phyloP scores from a whole-genome alignment of 2,329 filamentous ascomycete species.

The Colletotrichum gloeosporioides region DNA sequence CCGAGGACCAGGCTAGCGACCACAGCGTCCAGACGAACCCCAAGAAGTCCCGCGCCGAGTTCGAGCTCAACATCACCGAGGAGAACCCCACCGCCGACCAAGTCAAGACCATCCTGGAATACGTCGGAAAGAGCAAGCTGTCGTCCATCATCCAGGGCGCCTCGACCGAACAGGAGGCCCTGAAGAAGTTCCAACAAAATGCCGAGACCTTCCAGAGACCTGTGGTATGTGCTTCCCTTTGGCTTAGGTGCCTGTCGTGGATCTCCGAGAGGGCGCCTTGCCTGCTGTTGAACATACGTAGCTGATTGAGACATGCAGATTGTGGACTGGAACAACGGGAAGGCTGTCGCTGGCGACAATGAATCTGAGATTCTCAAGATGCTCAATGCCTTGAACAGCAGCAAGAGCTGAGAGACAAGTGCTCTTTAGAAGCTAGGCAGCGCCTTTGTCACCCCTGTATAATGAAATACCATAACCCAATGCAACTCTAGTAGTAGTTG shows the following conservation, averaged over 20 bases:
- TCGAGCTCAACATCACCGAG: constrained; percentile 87
- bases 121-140: constrained; percentile 71
- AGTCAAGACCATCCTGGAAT: constrained; percentile 82
- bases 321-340: constrained; percentile 95
- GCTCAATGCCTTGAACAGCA: constrained; percentile 60
- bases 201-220: constrained; percentile 74
- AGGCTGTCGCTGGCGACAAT: constrained; percentile 76
- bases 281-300: not conserved
- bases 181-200: constrained; percentile 78
- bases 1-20: constrained; percentile 76
- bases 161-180: constrained; percentile 74
- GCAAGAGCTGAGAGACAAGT: constrained; percentile 1
- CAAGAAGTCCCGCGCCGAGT: constrained; percentile 64
- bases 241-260: not conserved
- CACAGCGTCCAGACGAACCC: constrained; percentile 63
- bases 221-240: constrained; percentile 63
- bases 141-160: constrained; percentile 74
- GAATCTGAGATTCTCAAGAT: constrained; percentile 91
- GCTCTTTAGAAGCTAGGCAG: not conserved
- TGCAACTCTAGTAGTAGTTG: not conserved
- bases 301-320: constrained; percentile 43
- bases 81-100: constrained; percentile 81
- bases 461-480: not conserved
- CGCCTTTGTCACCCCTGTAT: not conserved
- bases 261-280: not conserved